Conservation (phyloP, 768 basidiomycete species). For the Glaciozyma martinii region DNA sequence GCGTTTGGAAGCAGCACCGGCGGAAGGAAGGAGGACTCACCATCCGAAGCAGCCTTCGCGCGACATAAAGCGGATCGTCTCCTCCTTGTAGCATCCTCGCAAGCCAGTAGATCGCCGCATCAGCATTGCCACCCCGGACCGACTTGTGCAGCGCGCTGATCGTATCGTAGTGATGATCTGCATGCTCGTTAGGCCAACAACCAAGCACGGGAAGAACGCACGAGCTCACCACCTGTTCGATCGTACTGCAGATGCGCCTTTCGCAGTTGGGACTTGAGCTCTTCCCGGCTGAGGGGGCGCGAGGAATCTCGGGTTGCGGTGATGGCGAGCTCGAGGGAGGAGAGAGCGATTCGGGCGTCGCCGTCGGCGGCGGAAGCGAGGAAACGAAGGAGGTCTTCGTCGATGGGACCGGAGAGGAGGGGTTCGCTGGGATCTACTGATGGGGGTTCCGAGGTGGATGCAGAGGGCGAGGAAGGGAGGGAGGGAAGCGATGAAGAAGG, state of each 20-base stretch:
- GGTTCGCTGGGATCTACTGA: no score
- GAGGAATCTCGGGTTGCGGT: constrained; percentile 35
- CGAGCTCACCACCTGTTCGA: constrained; percentile 56
- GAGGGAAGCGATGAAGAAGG: background rate
- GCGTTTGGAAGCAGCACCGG: no score
- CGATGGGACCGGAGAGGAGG: constrained; percentile 20
- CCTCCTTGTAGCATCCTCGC: constrained; percentile 46
- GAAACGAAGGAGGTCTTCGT: constrained; percentile 20
- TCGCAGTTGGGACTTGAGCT: constrained; percentile 52
- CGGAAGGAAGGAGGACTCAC: background rate
- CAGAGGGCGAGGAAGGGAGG: background rate
- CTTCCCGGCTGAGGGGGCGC: constrained; percentile 44
- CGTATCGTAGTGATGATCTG: constrained; percentile 32
- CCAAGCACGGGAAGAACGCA: background rate
- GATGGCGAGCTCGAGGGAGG: constrained; percentile 63
- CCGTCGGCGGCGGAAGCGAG: constrained; percentile 35
- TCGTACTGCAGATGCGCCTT: constrained; percentile 55
- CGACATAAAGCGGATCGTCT: constrained; percentile 64
- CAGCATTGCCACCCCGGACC: constrained; percentile 64
- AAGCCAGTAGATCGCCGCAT: constrained; percentile 79
- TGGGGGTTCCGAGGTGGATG: background rate
- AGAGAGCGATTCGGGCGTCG: constrained; percentile 52
- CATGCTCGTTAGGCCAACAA: background rate
- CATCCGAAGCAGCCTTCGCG: constrained; percentile 64
- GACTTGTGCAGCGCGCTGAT: constrained; percentile 64